These are phyloP conservation scores for Rhododendron mucronatum DNA, from an alignment of 148 eudicot genomes.

Conservation along the genomic window DNA sequence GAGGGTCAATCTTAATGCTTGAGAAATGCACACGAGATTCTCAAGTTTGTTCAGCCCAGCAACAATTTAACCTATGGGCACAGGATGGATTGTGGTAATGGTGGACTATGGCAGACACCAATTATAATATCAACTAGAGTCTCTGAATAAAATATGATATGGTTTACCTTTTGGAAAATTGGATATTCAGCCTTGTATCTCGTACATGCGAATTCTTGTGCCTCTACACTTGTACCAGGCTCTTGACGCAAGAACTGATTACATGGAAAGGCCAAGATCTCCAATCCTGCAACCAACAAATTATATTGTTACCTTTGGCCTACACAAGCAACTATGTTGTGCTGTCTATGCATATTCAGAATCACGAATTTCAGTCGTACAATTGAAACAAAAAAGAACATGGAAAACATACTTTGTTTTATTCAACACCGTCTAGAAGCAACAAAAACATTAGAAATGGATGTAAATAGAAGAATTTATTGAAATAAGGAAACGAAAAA, in stretches of 20 bases:
- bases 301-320: background rate
- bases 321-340: background rate
- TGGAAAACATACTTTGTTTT: background rate
- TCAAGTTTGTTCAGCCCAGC: background rate
- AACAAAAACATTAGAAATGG: background rate
- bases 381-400: background rate
- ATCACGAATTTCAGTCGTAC: background rate
- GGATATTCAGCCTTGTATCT: conserved; percentile 87
- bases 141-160: background rate
- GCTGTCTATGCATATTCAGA: background rate
- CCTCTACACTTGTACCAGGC: conserved; percentile 70
- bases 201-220: conserved; percentile 68
- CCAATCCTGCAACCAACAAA: conserved; percentile 48
- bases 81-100: background rate
- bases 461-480: background rate
- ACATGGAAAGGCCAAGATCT: conserved; percentile 91
- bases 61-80: background rate
- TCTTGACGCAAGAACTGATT: conserved; percentile 89
- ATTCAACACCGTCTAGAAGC: background rate
- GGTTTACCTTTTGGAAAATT: conserved; percentile 66
- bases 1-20: background rate
- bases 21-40: background rate
- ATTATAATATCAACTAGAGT: background rate
- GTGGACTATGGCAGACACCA: background rate
- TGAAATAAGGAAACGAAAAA: background rate